Evolutionary conservation across 2,329 filamentous ascomycete genomes (phyloP).

Genomic region (Ramularia endophylla): DNA sequence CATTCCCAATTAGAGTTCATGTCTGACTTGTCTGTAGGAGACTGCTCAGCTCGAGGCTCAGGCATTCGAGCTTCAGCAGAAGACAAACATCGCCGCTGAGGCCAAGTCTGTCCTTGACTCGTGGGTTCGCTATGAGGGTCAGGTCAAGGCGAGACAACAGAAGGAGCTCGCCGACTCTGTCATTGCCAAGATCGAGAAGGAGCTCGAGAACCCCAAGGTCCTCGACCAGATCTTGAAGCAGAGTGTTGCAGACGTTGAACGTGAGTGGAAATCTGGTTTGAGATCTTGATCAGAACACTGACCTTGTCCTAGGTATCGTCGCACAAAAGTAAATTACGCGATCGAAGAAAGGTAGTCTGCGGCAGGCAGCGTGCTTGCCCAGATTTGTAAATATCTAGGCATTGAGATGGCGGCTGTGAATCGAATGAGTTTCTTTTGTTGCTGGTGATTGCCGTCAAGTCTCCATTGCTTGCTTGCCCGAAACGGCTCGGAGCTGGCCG

Average conservation of each 20-base stretch:
- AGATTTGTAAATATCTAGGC: conserved; percentile 22
- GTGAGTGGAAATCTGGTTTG: conserved; percentile 48
- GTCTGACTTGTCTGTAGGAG: conserved; percentile 57
- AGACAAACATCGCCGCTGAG: conserved; percentile 84
- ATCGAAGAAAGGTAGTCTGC: conserved; percentile 2
- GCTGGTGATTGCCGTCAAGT: neutral
- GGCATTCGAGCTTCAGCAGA: conserved; percentile 96
- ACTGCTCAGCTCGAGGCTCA: conserved; percentile 93
- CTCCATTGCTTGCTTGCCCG: no score
- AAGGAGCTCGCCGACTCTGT: conserved; percentile 86
- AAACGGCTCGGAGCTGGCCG: no score
- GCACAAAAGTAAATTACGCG: conserved; percentile 20
- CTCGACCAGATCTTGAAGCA: conserved; percentile 98
- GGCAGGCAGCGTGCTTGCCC: conserved; percentile 2
- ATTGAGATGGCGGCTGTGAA: conserved; percentile 12
- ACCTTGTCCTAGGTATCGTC: conserved; percentile 18
- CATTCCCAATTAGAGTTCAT: neutral
- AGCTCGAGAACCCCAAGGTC: conserved; percentile 95
- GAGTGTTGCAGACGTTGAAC: conserved; percentile 93
- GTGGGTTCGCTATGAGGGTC: conserved; percentile 97
- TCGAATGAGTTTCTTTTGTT: conserved; percentile 17
- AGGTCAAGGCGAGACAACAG: conserved; percentile 99
- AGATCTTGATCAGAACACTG: conserved; percentile 3
- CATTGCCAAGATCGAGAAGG: conserved; percentile 98
- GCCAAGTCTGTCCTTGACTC: conserved; percentile 95